Evolutionary conservation across 2,329 filamentous ascomycete genomes (phyloP).

Genomic region (Botrytis aclada): DNA sequence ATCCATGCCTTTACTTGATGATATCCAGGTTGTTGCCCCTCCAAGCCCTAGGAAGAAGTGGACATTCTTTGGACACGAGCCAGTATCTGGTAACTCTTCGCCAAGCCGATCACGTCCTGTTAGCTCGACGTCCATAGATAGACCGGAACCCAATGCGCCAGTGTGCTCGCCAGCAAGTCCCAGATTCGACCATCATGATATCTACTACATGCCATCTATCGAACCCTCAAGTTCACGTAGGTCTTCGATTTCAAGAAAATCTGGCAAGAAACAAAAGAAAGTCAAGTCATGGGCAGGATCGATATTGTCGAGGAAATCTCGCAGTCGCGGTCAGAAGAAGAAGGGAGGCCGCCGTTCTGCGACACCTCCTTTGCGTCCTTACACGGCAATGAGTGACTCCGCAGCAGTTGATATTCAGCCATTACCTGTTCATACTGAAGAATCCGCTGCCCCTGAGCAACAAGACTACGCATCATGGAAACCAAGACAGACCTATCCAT

Average conservation of each 20-base stretch:
- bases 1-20: constrained; percentile 55
- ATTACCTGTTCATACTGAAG: constrained; percentile 11
- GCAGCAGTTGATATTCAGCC: constrained; percentile 27
- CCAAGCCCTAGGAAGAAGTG: constrained; percentile 37
- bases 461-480: constrained; percentile 40
- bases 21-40: constrained; percentile 35
- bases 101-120: constrained; percentile 47
- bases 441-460: constrained; percentile 24
- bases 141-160: constrained; percentile 26
- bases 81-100: constrained; percentile 41
- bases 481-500: constrained; percentile 40
- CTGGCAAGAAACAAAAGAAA: constrained; percentile 62
- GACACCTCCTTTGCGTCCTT: constrained; percentile 43
- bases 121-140: constrained; percentile 40
- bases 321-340: constrained; percentile 44
- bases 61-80: constrained; percentile 37
- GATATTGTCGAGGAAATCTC: constrained; percentile 49
- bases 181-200: constrained; percentile 22
- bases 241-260: constrained; percentile 35
- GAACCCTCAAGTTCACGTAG: constrained; percentile 31
- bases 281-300: constrained; percentile 62
- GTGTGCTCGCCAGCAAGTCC: constrained; percentile 14
- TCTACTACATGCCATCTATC: constrained; percentile 28
- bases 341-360: constrained; percentile 42
- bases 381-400: constrained; percentile 32